Base-by-base conservation (phyloP, 371 early-diverging fungal species). In the Nematocida homosporus region DNA sequence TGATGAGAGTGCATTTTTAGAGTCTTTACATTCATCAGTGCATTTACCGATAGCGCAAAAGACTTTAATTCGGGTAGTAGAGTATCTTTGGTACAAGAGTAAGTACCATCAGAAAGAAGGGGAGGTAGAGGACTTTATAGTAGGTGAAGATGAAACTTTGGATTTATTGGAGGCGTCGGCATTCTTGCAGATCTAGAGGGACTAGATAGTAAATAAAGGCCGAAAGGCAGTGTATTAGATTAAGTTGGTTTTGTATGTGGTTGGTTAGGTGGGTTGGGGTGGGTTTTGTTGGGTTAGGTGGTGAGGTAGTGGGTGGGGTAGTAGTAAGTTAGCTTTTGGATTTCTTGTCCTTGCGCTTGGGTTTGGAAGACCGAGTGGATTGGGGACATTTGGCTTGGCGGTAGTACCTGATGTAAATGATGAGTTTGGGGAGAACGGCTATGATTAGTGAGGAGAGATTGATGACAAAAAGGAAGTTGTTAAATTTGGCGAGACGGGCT, bases 131-230 rank as follows among this genome's bases (percentile, higher is more conserved):
- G 84, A 84, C 35, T 84, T 81, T 68, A 65, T 64, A 52, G 72
- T 84, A 27, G 32, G 52, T 27, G 82, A 82, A 50, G 63, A 65
- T 4, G 84, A 84, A 63, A 65, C 80, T 10, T 27, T 79, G 30
- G 82, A 84, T 37, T 50, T 84, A n/a, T 51, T 84, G 13, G 82
- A 82, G 63, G 80, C 79, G 32, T 81, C 82, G 41, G 56, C 76
- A 20, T 84, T 82, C 67, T 56, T 84, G 34, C 57, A 79, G 72
- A 69, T 84, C 42, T 83, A 72, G 65, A 10, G 29, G 18, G 1
- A 6, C 6, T 16, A 13, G 10, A 18, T 44, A 44, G 16, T n/a
- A n/a, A n/a, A n/a, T n/a, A n/a, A n/a, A n/a, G n/a, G n/a, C n/a
- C n/a, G n/a, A n/a, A n/a, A n/a, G n/a, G n/a, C n/a, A n/a, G n/a